Evolutionary conservation across 2,329 filamentous ascomycete species (phyloP), one percentile per base, ranked within the genome.

Genomic region (Aspergillus ruber): DNA sequence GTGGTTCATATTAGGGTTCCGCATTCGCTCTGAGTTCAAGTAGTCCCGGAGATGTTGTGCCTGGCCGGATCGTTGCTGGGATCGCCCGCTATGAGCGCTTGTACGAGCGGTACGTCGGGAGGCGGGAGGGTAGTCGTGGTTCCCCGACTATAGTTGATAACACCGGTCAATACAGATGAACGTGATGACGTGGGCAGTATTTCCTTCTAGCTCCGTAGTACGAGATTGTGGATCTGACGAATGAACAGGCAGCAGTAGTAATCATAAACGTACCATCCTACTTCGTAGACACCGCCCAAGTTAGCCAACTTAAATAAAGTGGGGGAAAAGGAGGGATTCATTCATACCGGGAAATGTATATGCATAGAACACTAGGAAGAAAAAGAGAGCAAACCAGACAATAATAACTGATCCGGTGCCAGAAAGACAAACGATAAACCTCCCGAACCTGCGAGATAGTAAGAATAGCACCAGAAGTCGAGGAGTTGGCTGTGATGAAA

Each of bases 121-220:
- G 45, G 67, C 68, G 45, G 66, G 65, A 45, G 70, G 68, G 50
- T 67, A 64, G 56, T 71, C 68, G 62, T 70, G 67, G 48, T 70
- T 71, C 44, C 66, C 67, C 49, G 72, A 69, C 71, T 74, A 54
- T 18, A 53, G 32, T 44, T 13, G 43, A 46, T 43, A 43, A 38
- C 12, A 51, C 48, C 40, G 39, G 56, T 60, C 52, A 61, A 55
- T 51, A 54, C 27, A 18, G 29, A 20, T 21, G 29, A 15, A 29
- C 7, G 23, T 17, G 29, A 9, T 25, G 23, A 25, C 18, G 41
- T 43, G 21, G 41, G 20, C 23, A 29, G 13, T 18, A 38, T 38
- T 17, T 38, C 25, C 25, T 29, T 12, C 25, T 29, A 29, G 25
- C 25, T 29, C 9, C 25, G 10, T 29, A 29, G 25, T 29, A 29